phyloP scores from a whole-genome alignment of 2,329 filamentous ascomycete genomes.

The Trichoderma citrinoviride region DNA sequence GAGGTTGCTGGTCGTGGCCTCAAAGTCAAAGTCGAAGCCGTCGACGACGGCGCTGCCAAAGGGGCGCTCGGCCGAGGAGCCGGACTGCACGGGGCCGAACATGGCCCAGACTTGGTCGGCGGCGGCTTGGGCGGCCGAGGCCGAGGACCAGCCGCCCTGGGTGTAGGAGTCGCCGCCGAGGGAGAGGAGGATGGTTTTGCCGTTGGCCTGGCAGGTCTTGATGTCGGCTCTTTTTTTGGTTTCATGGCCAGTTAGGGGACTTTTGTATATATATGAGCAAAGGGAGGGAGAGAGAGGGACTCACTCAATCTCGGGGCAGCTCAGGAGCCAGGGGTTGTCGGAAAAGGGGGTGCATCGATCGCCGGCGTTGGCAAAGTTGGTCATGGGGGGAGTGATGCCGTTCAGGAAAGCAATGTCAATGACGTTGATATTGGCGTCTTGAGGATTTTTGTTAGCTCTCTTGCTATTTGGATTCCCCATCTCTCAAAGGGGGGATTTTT shows the following conservation, averaged over 20 bases:
- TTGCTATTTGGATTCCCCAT: not conserved
- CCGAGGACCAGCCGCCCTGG: conserved; percentile 63
- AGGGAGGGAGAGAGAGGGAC: conserved; percentile 25
- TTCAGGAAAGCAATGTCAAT: conserved; percentile 64
- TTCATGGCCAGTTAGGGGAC: not conserved
- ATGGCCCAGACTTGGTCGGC: conserved; percentile 67
- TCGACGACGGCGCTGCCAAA: conserved; percentile 66
- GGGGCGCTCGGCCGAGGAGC: conserved; percentile 55
- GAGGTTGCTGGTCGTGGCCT: conserved; percentile 59
- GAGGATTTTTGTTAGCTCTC: not conserved
- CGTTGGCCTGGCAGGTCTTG: conserved; percentile 57
- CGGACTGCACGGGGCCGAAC: conserved; percentile 58
- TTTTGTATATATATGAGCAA: not conserved
- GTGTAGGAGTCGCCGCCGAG: conserved; percentile 69
- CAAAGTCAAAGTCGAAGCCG: conserved; percentile 77
- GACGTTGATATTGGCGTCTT: conserved; percentile 50
- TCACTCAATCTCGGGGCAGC: conserved; percentile 64
- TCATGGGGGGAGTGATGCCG: conserved; percentile 51
- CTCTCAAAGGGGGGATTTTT: too few species aligned
- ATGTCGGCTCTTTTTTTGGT: conserved; percentile 45
- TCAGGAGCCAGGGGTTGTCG: conserved; percentile 53
- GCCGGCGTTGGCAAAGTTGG: conserved; percentile 66
- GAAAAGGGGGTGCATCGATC: conserved; percentile 58
- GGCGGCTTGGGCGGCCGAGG: conserved; percentile 49
- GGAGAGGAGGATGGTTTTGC: conserved; percentile 71